Evolutionary conservation across 2,329 filamentous ascomycete species (phyloP), one percentile per base, ranked within the genome.

Genomic region (Stemphylium vesicarium): DNA sequence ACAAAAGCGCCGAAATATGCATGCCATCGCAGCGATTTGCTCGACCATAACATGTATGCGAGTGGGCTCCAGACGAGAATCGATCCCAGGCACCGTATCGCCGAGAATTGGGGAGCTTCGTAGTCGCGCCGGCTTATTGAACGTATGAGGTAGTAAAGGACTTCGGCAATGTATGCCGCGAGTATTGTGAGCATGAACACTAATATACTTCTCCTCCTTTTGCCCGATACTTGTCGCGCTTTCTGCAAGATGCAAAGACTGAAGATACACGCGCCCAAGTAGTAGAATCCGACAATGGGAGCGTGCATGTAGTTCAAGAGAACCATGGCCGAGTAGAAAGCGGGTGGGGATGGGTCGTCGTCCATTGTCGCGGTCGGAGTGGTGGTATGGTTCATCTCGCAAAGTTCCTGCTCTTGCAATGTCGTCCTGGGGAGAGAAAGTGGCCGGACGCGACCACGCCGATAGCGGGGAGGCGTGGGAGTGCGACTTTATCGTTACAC

Each of bases 1-100:
- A 70, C 59, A 38, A 74, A 75, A 1, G 69, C 59, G 26, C 71
- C 72, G 56, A 74, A 72, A 49, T 69, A 75, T 6, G 71, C 68
- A 52, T 70, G 61, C 74, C 72, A 75, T 38, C 61, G 62, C 16
- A 72, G 53, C 3, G 57, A 49, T 18, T 65, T 62, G 24, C 61
- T 62, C 4, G 59, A 61, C 53, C 66, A 62, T 11, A 75, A 16
- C 8, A 64, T 58, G 22, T 68, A 63, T 5, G 56, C 57, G 2
- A 74, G 57, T 4, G 65, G 62, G 15, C 56, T 59, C 72, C 71
- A 76, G 33, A 73, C 63, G 0, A 76, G 60, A 32, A 75, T 70
- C 0, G 70, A 72, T 4, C 72, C 69, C 2, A 76, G 48, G 57
- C 69, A 72, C 32, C 69, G 69, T 36, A 74, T 65, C 11, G 71